Conservation (phyloP, 163 green algal species). For the Dunaliella salina region DNA sequence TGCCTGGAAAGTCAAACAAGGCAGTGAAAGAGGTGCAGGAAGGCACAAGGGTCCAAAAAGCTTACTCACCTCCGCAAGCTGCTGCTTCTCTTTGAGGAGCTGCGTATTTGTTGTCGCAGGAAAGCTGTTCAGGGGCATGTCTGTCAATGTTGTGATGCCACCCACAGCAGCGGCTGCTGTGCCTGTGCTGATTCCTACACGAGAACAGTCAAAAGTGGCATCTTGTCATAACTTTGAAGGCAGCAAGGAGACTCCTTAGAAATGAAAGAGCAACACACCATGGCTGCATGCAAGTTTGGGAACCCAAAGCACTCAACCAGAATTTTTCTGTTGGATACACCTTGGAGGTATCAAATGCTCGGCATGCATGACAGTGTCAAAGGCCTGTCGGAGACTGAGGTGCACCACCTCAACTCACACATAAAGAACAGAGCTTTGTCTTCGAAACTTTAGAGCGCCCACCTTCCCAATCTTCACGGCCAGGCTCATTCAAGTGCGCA, state of each 20-base stretch:
- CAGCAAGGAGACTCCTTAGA: no score
- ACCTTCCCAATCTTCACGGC: conserved; percentile 89
- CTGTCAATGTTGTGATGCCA: conserved; percentile 87
- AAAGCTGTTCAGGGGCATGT: conserved; percentile 93
- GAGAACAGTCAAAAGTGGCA: neutral
- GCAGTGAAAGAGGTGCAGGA: neutral
- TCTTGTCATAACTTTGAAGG: no score
- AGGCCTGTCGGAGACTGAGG: neutral
- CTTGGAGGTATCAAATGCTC: neutral
- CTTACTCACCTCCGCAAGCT: conserved; percentile 35
- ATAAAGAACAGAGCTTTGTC: neutral
- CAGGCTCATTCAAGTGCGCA: conserved; percentile 93
- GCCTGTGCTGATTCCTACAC: conserved; percentile 68
- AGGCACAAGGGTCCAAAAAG: neutral
- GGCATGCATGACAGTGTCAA: neutral
- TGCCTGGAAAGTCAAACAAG: neutral
- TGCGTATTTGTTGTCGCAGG: conserved; percentile 64
- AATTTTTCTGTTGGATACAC: no score
- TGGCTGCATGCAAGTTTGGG: no score
- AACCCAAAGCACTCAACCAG: no score
- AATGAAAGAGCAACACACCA: no score
- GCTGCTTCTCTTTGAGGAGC: conserved; percentile 66
- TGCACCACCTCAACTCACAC: neutral
- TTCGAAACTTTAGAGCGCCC: neutral
- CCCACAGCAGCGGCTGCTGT: conserved; percentile 79